Evolutionary conservation across 306 rosid genomes (phyloP), one percentile per base, ranked within the genome.

Genomic region (Rosa persica): DNA sequence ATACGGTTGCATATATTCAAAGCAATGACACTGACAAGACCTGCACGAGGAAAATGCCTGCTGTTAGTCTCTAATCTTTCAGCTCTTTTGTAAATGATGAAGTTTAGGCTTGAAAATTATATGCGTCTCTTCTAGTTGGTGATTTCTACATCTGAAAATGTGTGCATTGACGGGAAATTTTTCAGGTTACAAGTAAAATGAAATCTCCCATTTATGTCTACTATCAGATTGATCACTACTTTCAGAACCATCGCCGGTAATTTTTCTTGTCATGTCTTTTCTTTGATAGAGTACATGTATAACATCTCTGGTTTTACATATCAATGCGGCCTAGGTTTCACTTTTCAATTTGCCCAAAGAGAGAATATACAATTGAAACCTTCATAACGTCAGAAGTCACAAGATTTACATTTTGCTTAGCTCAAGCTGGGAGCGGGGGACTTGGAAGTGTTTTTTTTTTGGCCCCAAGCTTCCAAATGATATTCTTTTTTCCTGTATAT

Each of bases 211-310:
- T 93, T 44, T 93, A 81, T 76, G 72, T 93, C 84, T 93, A 93
- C 86, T 93, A 93, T 69, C 92, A 93, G 81, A 97, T 93, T 61
- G 90, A 86, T 34, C 86, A 88, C 86, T 91, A 80, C 85, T 89
- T 86, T 84, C 98, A 93, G 86, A 93, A 93, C 84, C 98, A 93
- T 85, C 96, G 98, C 20, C 86, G 96, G 97, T 90, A 84, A 38
- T 36, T 40, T 16, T 70, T 67, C 73, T 49, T 39, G 74, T 38
- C 17, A 4, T 42, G 25, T 47, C 49, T 64, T 43, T 42, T 74
- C 47, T 70, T 70, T 76, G 40, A 39, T 43, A 54, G 9, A 5
- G 30, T 70, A 2, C 12, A 17, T 60, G 36, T 36, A 23, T 36
- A 38, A 49, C 47, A 48, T 38, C 9, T 4, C 48, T 42, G 48